Conservation (phyloP, 805 yeast species). For the Spathaspora sp. region DNA sequence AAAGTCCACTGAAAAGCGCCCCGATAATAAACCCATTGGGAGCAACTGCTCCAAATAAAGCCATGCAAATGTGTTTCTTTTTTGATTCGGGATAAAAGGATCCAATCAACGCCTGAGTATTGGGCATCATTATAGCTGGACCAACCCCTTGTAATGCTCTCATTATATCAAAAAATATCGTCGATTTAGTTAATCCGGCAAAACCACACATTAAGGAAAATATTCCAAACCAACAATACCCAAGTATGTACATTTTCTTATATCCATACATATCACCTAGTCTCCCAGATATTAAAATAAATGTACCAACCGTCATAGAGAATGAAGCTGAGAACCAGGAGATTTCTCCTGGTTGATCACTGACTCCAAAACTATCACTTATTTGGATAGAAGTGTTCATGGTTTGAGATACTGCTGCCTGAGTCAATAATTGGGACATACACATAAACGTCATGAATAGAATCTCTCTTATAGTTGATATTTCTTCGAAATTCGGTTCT, state of each 20-base stretch:
- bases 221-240: slow-evolving; percentile 20
- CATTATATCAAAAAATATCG: slow-evolving; percentile 24
- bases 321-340: slow-evolving; percentile 35
- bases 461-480: slow-evolving; percentile 17
- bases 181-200: slow-evolving; percentile 18
- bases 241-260: slow-evolving; percentile 23
- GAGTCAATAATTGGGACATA: slow-evolving; percentile 26
- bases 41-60: slow-evolving; percentile 32
- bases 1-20: slow-evolving; percentile 22
- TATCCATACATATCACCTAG: slow-evolving; percentile 35
- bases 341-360: slow-evolving; percentile 22
- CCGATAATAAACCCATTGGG: slow-evolving; percentile 31
- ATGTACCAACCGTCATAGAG: slow-evolving; percentile 34
- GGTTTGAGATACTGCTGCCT: slow-evolving; percentile 28
- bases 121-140: slow-evolving; percentile 32
- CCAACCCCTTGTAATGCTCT: slow-evolving; percentile 34
- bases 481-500: slow-evolving; percentile 20
- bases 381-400: slow-evolving; percentile 16
- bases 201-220: slow-evolving; percentile 24
- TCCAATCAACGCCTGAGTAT: slow-evolving; percentile 29
- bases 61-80: slow-evolving; percentile 20
- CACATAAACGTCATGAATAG: slow-evolving; percentile 21
- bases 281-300: slow-evolving; percentile 30
- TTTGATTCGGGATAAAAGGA: slow-evolving; percentile 23
- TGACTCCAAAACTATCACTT: slow-evolving; percentile 21